phyloP scores from a whole-genome alignment of 192 early-diverging fungal species.

The Podila epicladia region DNA sequence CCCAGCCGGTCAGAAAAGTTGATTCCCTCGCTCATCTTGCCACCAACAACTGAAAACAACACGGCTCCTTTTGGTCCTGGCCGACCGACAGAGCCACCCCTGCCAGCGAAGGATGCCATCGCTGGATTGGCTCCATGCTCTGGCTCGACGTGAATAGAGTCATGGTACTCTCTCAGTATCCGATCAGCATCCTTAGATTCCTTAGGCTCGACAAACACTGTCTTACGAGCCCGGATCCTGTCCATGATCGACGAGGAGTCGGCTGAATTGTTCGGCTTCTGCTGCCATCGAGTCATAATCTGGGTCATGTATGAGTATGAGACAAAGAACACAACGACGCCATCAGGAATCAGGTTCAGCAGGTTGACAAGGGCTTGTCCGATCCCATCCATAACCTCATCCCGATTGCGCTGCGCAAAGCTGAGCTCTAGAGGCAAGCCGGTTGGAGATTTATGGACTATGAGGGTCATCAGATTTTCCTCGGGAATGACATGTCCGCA shows the following conservation, averaged over 20 bases:
- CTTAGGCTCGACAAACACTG: conserved; percentile 80
- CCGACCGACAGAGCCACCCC: not conserved
- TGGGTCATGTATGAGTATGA: conserved; percentile 81
- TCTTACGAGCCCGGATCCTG: conserved; percentile 21
- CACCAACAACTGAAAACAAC: conserved; percentile 88
- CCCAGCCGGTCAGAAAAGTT: conserved; percentile 91
- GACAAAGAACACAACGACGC: conserved; percentile 90
- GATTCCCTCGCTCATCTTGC: conserved; percentile 94
- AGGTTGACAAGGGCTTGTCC: conserved; percentile 77
- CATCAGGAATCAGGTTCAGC: conserved; percentile 79
- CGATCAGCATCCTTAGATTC: conserved; percentile 61
- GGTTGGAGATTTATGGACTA: conserved; percentile 72
- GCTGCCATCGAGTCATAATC: conserved; percentile 66
- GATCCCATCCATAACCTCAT: conserved; percentile 68
- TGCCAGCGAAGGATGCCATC: not conserved
- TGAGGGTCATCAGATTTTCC: conserved; percentile 76
- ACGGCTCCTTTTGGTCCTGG: conserved; percentile 68
- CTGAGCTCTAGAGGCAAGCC: conserved; percentile 73
- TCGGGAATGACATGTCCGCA: conserved; percentile 90
- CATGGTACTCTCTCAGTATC: conserved; percentile 69
- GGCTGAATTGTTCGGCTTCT: not conserved
- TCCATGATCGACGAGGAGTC: conserved; percentile 26
- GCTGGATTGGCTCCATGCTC: conserved; percentile 13
- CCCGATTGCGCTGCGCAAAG: conserved; percentile 62
- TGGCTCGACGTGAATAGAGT: conserved; percentile 48